Evolutionary conservation across 306 rosid species (phyloP), one percentile per base, ranked within the genome.

Genomic region (Fagus crenata): DNA sequence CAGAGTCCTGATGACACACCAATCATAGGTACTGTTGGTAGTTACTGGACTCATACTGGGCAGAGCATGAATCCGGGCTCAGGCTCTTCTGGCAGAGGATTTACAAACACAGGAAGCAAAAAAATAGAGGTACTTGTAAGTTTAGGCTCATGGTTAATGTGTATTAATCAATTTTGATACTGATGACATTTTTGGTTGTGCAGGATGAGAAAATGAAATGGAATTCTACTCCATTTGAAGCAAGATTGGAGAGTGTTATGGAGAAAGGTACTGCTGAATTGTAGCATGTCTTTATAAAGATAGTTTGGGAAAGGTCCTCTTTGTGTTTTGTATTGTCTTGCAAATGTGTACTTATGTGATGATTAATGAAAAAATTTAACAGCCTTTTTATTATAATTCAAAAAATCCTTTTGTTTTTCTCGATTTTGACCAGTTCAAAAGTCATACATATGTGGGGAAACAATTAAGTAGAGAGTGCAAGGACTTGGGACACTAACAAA

Each of bases 1-100:
- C 76, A 32, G 51, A 89, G 86, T 82, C 87, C 91, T 0, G 85
- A 82, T 13, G 89, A 90, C 7, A 82, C 80, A 4, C 89, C 89
- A 2, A 78, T 87, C 53, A 83, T 89, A 37, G 98, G 93, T 3
- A 85, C 92, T 36, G 93, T 95, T 67, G 94, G 97, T 71, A 91
- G 97, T 82, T 93, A 87, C 73, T 91, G 95, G 97, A 88, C 68
- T 81, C 90, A 80, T 53, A 85, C 89, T 7, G 84, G 82, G n/a
- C 91, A 86, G 84, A 51, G 28, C 80, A 72, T 42, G 74, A 81
- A 84, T 81, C 85, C 85, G 8, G 78, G 75, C 39, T 80, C 80
- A 2, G 78, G 80, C 77, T 78, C 82, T 59, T 75, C 83, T 32
- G 33, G 75, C 31, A 31, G 18, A 28, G 81, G 76, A 72, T 43